Percentiles rank a stretch among this genome's conserved stretches.
These are phyloP conservation scores for Aspergillus bridgeri DNA, from an alignment of 495 filamentous ascomycete genomes.

Conservation along the genomic window DNA sequence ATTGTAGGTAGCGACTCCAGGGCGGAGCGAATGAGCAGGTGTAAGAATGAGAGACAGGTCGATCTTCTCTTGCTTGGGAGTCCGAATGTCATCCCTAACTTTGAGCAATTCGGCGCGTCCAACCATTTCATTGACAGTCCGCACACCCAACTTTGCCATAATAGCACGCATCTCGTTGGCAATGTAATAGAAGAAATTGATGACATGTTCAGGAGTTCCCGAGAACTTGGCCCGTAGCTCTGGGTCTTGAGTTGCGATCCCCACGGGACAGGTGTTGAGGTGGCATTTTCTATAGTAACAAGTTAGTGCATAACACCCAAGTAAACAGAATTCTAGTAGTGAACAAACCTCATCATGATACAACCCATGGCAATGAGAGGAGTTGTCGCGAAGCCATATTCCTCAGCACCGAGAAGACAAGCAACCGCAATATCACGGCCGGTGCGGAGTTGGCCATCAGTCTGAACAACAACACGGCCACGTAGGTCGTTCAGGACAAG, in stretches of 20 bases:
- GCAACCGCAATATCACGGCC: slow-evolving; percentile 96
- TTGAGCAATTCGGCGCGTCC: slow-evolving; percentile 85
- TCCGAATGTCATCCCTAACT: slow-evolving; percentile 85
- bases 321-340: not conserved
- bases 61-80: slow-evolving; percentile 86
- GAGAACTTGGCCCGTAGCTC: slow-evolving; percentile 93
- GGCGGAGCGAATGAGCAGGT: slow-evolving; percentile 91
- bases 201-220: slow-evolving; percentile 94
- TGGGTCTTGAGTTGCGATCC: slow-evolving; percentile 95
- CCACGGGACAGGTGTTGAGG: slow-evolving; percentile 89
- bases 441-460: slow-evolving; percentile 92
- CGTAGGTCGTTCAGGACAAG: slow-evolving; percentile 97
- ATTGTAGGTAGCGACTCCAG: slow-evolving; percentile 97
- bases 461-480: slow-evolving; percentile 96
- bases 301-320: not conserved
- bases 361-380: slow-evolving; percentile 97
- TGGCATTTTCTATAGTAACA: slow-evolving; percentile 39
- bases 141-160: slow-evolving; percentile 94
- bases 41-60: slow-evolving; percentile 95
- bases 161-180: slow-evolving; percentile 97
- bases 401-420: slow-evolving; percentile 93
- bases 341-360: slow-evolving; percentile 71
- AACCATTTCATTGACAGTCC: slow-evolving; percentile 98
- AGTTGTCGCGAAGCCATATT: slow-evolving; percentile 98
- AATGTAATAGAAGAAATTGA: slow-evolving; percentile 99